These are phyloP conservation scores for Eimeria falciformis DNA, from an alignment of 169 alveolate genomes.

Conservation along the genomic window DNA sequence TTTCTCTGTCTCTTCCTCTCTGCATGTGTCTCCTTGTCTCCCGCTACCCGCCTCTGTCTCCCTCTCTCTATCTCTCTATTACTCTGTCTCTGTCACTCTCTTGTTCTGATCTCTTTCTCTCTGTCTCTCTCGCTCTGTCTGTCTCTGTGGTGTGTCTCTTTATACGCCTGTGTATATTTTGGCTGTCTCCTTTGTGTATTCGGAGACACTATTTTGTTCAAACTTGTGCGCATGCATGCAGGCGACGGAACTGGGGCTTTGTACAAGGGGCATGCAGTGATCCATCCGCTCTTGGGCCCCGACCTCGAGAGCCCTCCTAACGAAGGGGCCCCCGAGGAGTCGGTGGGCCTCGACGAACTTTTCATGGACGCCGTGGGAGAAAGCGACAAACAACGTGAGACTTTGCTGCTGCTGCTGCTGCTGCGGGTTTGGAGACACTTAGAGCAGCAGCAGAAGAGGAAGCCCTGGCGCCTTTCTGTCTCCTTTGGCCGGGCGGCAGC, in stretches of 20 bases:
- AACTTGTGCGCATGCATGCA: background rate
- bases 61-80: background rate
- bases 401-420: background rate
- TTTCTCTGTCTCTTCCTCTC: background rate
- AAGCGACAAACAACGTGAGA: constrained; percentile 5
- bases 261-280: constrained; percentile 64
- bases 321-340: constrained; percentile 40
- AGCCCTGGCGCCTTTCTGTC: background rate
- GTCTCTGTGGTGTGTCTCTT: background rate
- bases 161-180: background rate
- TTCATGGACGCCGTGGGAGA: constrained; percentile 45
- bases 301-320: constrained; percentile 28
- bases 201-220: too few species aligned
- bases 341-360: constrained; percentile 40
- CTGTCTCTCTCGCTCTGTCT: background rate
- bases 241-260: background rate
- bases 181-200: background rate
- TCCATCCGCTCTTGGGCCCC: constrained; percentile 53
- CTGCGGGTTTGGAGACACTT: background rate
- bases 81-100: background rate
- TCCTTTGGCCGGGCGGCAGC: background rate
- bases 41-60: background rate
- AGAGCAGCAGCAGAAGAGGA: background rate
- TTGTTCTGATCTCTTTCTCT: background rate
- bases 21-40: background rate